Conservation (phyloP, 225 moss, liverwort and hornwort species). For the Takakia lepidozioides region DNA sequence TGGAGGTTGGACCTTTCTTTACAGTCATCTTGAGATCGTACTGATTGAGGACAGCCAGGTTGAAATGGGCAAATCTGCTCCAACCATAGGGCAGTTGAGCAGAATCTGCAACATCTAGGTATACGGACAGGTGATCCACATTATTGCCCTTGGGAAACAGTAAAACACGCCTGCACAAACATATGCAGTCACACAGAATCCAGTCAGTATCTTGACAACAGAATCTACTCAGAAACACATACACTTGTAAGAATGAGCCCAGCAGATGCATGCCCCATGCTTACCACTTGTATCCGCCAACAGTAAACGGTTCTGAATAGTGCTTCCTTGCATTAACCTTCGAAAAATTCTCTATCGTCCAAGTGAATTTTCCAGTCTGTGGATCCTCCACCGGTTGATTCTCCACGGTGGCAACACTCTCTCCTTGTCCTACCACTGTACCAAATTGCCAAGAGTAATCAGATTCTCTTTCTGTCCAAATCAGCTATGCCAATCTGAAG, state of each 20-base stretch:
- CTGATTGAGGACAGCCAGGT: constrained; percentile 93
- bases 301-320: constrained; percentile 93
- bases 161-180: constrained; percentile 85
- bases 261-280: not conserved
- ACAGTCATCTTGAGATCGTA: constrained; percentile 85
- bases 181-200: constrained; percentile 7
- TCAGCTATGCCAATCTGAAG: too few relatives aligned
- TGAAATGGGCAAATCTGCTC: constrained; percentile 99
- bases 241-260: too few relatives aligned
- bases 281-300: constrained; percentile 99
- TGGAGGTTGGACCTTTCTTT: constrained; percentile 73
- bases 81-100: constrained; percentile 91
- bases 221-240: not conserved
- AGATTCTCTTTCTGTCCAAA: too few relatives aligned
- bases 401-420: constrained; percentile 90
- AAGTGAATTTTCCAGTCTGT: constrained; percentile 98
- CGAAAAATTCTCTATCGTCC: constrained; percentile 97
- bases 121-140: constrained; percentile 98
- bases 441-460: too few relatives aligned
- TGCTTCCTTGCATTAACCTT: constrained; percentile 96
- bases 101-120: constrained; percentile 99
- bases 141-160: constrained; percentile 99
- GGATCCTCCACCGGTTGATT: constrained; percentile 99
- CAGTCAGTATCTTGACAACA: constrained; percentile 9
- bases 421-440: constrained; percentile 97